These are phyloP conservation scores for Monosporozyma siamensis DNA, from an alignment of 805 yeast species.

Conservation along the genomic window DNA sequence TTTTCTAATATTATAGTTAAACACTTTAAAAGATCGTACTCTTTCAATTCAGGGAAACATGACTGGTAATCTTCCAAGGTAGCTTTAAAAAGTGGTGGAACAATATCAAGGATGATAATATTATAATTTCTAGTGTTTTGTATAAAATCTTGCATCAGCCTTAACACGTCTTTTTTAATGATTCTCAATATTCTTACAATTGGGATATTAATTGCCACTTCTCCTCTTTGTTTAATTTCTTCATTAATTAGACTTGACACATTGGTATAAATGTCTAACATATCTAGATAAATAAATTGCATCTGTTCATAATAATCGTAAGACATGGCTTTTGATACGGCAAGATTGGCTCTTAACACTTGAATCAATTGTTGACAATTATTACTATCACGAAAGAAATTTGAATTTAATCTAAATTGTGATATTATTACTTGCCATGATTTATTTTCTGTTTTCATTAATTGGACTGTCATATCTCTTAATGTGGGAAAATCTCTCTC, in stretches of 20 bases:
- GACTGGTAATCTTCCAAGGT: constrained; percentile 77
- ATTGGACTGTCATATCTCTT: constrained; percentile 54
- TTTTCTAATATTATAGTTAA: constrained; percentile 81
- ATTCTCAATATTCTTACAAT: constrained; percentile 86
- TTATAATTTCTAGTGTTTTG: constrained; percentile 73
- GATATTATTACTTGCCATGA: constrained; percentile 85
- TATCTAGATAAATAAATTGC: constrained; percentile 69
- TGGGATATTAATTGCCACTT: constrained; percentile 72
- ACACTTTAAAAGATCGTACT: constrained; percentile 91
- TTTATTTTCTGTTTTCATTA: constrained; percentile 82
- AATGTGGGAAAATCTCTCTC: constrained; percentile 59
- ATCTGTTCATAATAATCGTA: constrained; percentile 79
- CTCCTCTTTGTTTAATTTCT: constrained; percentile 64
- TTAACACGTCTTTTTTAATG: constrained; percentile 82
- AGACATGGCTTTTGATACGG: constrained; percentile 88
- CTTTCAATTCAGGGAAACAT: constrained; percentile 87
- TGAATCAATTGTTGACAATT: constrained; percentile 83
- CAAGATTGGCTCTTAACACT: constrained; percentile 82
- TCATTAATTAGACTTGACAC: constrained; percentile 74
- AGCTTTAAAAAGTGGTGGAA: constrained; percentile 69
- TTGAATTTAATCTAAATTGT: constrained; percentile 70
- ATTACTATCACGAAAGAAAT: constrained; percentile 59
- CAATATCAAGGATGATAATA: constrained; percentile 66
- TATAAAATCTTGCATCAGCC: constrained; percentile 75
- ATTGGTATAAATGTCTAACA: constrained; percentile 78